Evolutionary conservation across 192 early-diverging fungal genomes (phyloP), one percentile per base, ranked within the genome.

Genomic region (Coemansia sp.): DNA sequence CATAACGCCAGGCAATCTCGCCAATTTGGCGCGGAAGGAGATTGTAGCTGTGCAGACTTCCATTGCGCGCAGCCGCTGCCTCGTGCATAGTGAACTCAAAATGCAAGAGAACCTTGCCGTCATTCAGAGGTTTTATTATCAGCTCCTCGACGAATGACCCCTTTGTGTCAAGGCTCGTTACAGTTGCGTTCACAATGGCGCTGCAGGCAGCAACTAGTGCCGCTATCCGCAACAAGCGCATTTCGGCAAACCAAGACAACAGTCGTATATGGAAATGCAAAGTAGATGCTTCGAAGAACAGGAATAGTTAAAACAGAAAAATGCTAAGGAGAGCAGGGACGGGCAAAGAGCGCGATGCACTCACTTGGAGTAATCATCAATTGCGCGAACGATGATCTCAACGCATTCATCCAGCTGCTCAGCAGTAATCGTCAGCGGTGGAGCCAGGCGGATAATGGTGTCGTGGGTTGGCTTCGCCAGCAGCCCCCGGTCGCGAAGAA

Each of bases 401-500:
- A 90, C 86, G 63, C 92, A 92, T 24, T 88, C 71, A 74, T 86
- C 78, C 21, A 98, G 85, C 73, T 98, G 89, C 64, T 88, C 88
- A 56, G 95, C 93, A n/a, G 89, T 93, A 67, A 98, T 98, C 78
- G 87, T 90, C 56, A 98, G 87, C 61, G 94, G 93, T 50, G 96
- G 96, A 2, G 96, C 94, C 16, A 98, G 84, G 21, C 97, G 93
- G 65, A 98, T 98, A 71, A 98, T 97, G 85, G 96, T 96, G 61
- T 90, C 85, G 82, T 99, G 97, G 22, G 97, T 99, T 22, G 97
- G 97, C 82, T 99, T 99, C 44, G 97, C 97, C 51, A 99, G 85
- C 41, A 99, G 78, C 32, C 95, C 95, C 69, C 92, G 89, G 64
- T 89, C 86, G 78, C 95, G 95, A 58, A 99, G 84, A 62, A 96